Evolutionary conservation across 2,329 filamentous ascomycete genomes (phyloP).

Genomic region (Penicillium sp.): DNA sequence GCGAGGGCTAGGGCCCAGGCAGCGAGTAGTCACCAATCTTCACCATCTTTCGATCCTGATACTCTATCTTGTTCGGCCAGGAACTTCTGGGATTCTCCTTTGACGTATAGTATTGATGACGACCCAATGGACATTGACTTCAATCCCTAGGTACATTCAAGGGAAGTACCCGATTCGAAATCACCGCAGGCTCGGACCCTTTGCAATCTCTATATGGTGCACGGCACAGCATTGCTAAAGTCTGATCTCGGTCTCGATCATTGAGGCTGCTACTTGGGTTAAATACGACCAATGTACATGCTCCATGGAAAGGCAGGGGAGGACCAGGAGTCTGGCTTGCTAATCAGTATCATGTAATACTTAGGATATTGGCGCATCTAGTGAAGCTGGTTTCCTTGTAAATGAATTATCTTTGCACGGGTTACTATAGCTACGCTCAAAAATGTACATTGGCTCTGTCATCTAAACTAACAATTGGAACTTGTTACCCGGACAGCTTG

Average conservation of each 20-base stretch:
- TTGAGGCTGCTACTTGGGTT: background rate
- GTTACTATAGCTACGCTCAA: too few relatives aligned
- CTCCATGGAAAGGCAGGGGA: too few relatives aligned
- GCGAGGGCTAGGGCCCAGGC: constrained; percentile 60
- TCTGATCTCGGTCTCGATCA: background rate
- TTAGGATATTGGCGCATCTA: too few relatives aligned
- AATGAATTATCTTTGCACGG: too few relatives aligned
- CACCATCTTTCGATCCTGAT: background rate
- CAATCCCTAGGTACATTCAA: constrained; percentile 1
- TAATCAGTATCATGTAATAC: too few relatives aligned
- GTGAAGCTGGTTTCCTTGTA: too few relatives aligned
- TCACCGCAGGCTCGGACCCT: background rate
- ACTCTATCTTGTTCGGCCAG: background rate
- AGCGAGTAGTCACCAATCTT: background rate
- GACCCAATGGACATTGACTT: constrained; percentile 42
- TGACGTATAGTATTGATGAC: constrained; percentile 13
- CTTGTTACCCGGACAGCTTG: too few relatives aligned
- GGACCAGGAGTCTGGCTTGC: too few relatives aligned
- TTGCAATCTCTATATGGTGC: background rate
- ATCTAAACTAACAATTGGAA: too few relatives aligned
- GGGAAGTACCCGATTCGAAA: background rate
- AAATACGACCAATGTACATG: background rate
- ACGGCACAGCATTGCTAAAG: background rate
- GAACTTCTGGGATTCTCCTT: background rate
- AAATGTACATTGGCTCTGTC: too few relatives aligned